Evolutionary conservation across 2,329 filamentous ascomycete genomes (phyloP), one percentile per base, ranked within the genome.

Genomic region (Pseudogymnoascus sp.): DNA sequence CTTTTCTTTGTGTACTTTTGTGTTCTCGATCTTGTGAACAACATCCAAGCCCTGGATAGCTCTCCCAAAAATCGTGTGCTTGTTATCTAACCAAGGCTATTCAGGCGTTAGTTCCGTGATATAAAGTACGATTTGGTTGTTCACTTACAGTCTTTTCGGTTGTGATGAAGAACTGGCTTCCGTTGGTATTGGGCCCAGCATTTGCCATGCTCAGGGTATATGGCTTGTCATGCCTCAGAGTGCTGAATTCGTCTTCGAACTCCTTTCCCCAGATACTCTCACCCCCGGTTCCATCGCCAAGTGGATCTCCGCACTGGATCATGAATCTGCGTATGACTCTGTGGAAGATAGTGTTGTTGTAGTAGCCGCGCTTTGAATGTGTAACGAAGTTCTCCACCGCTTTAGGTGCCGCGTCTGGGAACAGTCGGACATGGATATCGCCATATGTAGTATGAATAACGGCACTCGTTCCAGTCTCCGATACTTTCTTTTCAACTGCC

Each of bases 131-230:
- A 13, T 13, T 6, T 61, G 31, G 26, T 4, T 28, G 40, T 33
- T 53, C 33, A 82, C 86, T 78, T 79, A 89, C 87, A 68, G 95
- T 92, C 78, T 96, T 96, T 76, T 97, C 96, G 0, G 93, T 97
- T 0, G 95, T 99, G 69, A 99, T 96, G 72, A 99, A 99, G 75
- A 99, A 99, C 75, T 99, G 95, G 72, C 89, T 95, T 13, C 90
- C 95, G 74, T 99, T 99, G 36, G 93, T 97, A 71, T 93, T 92
- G 0, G 92, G 91, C 0, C 95, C 95, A 0, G 95, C 93, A 75
- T 99, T 99, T 11, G 95, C 95, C 95, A 99, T 99, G 74, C 90
- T 96, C 64, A 97, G 82, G 0, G 93, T 97, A 74, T 96, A 99
- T 1, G 95, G 89, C 78, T 95, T 96, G 78, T 99, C 95, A 72